Percentiles rank a stretch among this genome's conserved stretches.
These are phyloP conservation scores for Xylaria intraflava DNA, from an alignment of 495 filamentous ascomycete species.

Conservation along the genomic window DNA sequence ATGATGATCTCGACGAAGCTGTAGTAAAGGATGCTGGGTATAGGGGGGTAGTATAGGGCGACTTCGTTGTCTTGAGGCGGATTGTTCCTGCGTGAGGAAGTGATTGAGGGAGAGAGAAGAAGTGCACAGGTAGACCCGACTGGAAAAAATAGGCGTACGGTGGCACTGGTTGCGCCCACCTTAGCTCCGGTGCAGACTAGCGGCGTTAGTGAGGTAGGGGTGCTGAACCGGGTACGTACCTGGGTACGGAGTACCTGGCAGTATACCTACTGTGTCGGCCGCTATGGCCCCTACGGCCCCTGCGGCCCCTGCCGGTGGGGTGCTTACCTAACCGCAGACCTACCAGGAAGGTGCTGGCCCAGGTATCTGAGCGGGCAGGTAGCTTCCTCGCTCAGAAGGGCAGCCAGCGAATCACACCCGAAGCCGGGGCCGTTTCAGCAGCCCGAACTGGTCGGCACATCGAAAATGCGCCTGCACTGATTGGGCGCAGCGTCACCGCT, in stretches of 20 bases:
- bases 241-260: neutral
- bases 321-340: neutral
- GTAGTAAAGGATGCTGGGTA: slow-evolving; percentile 33
- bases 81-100: slow-evolving; percentile 29
- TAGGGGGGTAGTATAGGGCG: slow-evolving; percentile 44
- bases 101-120: slow-evolving; percentile 21
- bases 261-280: too few species aligned
- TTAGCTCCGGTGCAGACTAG: neutral
- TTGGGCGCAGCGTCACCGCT: slow-evolving; percentile 23
- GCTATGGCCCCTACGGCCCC: too few species aligned
- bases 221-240: neutral
- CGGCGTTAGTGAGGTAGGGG: neutral
- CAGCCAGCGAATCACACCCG: too few species aligned
- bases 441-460: neutral
- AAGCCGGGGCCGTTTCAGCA: slow-evolving; percentile 1
- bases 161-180: neutral
- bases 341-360: neutral
- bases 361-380: neutral
- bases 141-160: slow-evolving; percentile 20
- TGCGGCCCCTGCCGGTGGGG: too few species aligned
- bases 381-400: too few species aligned
- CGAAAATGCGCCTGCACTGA: neutral
- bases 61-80: slow-evolving; percentile 60
- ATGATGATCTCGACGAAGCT: slow-evolving; percentile 76
- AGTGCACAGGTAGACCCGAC: slow-evolving; percentile 10